These are phyloP conservation scores for Hypomontagnella submonticulosa DNA, from an alignment of 495 filamentous ascomycete genomes.

Conservation along the genomic window DNA sequence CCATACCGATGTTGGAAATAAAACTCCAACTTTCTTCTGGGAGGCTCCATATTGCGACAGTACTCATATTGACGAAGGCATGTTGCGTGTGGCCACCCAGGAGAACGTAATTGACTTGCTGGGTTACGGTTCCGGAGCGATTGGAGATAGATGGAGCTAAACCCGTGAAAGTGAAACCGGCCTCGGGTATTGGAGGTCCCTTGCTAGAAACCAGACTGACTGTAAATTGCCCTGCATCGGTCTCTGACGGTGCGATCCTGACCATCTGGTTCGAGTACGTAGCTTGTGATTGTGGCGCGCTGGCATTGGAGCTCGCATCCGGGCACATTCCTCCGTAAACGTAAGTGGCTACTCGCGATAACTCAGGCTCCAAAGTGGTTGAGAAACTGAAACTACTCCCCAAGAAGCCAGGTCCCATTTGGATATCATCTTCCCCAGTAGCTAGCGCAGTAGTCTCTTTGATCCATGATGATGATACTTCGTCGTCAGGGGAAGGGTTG, in stretches of 20 bases:
- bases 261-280: conserved; percentile 83
- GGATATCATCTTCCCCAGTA: conserved; percentile 35
- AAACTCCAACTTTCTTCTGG: conserved; percentile 90
- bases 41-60: conserved; percentile 85
- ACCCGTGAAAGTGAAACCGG: conserved; percentile 84
- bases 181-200: conserved; percentile 76
- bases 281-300: conserved; percentile 69
- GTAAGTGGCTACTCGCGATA: conserved; percentile 66
- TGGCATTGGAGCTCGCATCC: conserved; percentile 52
- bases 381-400: conserved; percentile 76
- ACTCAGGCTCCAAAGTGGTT: conserved; percentile 59
- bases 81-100: conserved; percentile 85
- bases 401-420: conserved; percentile 72
- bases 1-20: conserved; percentile 62
- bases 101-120: conserved; percentile 80
- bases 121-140: conserved; percentile 66
- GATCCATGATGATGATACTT: conserved; percentile 43
- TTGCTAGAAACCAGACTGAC: conserved; percentile 43
- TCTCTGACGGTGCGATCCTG: conserved; percentile 60
- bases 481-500: conserved; percentile 32
- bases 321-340: conserved; percentile 93
- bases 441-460: conserved; percentile 39
- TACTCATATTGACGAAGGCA: conserved; percentile 94
- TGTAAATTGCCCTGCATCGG: conserved; percentile 27
- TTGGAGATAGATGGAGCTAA: conserved; percentile 67